Percentiles rank a stretch among this genome's conserved stretches.
Conservation (phyloP, 305 asterid species). For the Plantago lanceolata region DNA sequence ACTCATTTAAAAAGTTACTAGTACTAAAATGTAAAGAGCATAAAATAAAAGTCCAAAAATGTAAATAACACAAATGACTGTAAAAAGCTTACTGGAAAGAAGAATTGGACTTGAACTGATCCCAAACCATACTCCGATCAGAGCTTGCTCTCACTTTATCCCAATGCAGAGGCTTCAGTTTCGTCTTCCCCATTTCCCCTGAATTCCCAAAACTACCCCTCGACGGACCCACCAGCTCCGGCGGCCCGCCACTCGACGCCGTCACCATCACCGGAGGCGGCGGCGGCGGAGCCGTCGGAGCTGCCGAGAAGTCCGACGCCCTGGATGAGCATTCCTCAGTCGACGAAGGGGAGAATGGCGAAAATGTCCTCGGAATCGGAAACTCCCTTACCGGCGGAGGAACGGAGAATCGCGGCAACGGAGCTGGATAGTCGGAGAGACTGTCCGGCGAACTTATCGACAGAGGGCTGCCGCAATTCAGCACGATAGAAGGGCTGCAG, state of each 20-base stretch:
- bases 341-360: slow-evolving; percentile 53
- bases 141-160: slow-evolving; percentile 78
- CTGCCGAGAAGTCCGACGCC: slow-evolving; percentile 40
- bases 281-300: slow-evolving; percentile 40
- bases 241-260: slow-evolving; percentile 48
- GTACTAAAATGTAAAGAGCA: no score
- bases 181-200: slow-evolving; percentile 51
- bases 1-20: no score
- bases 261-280: slow-evolving; percentile 44
- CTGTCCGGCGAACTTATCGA: slow-evolving; percentile 71
- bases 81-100: slow-evolving; percentile 64
- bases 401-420: slow-evolving; percentile 41
- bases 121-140: slow-evolving; percentile 79
- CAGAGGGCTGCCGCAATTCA: slow-evolving; percentile 46
- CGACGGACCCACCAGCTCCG: slow-evolving; percentile 52
- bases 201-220: slow-evolving; percentile 27
- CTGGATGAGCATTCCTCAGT: slow-evolving; percentile 55
- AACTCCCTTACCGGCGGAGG: slow-evolving; percentile 48
- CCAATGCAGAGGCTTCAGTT: slow-evolving; percentile 85
- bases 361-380: slow-evolving; percentile 26
- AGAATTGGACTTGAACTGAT: slow-evolving; percentile 69
- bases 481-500: slow-evolving; percentile 56
- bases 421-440: slow-evolving; percentile 48
- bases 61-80: no score
- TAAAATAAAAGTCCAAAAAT: no score